Evolutionary conservation across 2,329 filamentous ascomycete genomes (phyloP).

Genomic region (Botryotinia calthae): DNA sequence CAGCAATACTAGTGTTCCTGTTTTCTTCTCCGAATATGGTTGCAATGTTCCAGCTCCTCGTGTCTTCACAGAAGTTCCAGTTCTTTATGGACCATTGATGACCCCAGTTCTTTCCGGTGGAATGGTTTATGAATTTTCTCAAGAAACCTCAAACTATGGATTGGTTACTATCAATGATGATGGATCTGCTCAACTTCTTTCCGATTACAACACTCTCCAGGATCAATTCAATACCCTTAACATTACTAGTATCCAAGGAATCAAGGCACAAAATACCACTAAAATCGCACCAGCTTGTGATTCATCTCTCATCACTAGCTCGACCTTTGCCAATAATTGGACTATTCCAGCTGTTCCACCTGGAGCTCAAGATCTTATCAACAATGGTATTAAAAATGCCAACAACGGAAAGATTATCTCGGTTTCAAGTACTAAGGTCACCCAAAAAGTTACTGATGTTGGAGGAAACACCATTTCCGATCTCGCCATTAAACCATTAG

Average conservation of each 20-base stretch:
- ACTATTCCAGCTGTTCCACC: constrained; percentile 67
- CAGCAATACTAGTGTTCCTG: constrained; percentile 62
- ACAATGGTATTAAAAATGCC: constrained; percentile 67
- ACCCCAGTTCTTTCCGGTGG: constrained; percentile 67
- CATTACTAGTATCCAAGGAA: constrained; percentile 62
- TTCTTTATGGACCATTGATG: constrained; percentile 72
- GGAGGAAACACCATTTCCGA: constrained; percentile 58
- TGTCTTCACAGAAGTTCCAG: constrained; percentile 70
- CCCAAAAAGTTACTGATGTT: constrained; percentile 54
- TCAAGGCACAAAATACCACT: constrained; percentile 55
- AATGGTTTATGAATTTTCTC: constrained; percentile 76
- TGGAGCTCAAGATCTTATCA: constrained; percentile 69
- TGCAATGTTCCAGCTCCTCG: constrained; percentile 73
- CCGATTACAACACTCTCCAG: constrained; percentile 72
- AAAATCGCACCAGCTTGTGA: constrained; percentile 63
- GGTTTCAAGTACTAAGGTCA: constrained; percentile 54
- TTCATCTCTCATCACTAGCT: constrained; percentile 61
- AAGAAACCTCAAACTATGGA: constrained; percentile 66
- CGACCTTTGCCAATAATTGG: constrained; percentile 75
- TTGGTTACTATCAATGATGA: constrained; percentile 62
- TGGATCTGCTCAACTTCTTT: constrained; percentile 55
- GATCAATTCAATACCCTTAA: constrained; percentile 73
- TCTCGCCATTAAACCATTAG: constrained; percentile 56
- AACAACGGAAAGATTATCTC: constrained; percentile 63
- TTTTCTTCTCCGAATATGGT: constrained; percentile 81